Evolutionary conservation across 2,329 filamentous ascomycete species (phyloP).

Genomic region (Talaromyces albobiverticillius): DNA sequence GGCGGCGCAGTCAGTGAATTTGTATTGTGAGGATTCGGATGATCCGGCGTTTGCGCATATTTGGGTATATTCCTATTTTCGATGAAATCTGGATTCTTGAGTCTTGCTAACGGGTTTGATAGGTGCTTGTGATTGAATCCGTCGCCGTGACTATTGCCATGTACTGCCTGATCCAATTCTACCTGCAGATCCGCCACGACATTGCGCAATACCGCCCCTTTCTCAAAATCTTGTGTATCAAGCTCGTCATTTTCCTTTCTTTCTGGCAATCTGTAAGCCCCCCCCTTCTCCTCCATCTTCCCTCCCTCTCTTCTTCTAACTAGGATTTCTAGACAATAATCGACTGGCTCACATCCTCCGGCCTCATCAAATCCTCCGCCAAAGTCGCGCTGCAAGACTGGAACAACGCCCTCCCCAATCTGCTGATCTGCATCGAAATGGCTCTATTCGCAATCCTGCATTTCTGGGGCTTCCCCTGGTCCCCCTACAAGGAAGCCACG

Average conservation of each 20-base stretch:
- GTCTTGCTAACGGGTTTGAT: not conserved
- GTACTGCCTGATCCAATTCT: slow-evolving; percentile 86
- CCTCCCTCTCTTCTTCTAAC: slow-evolving; percentile 7
- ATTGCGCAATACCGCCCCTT: slow-evolving; percentile 69
- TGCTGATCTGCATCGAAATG: slow-evolving; percentile 83
- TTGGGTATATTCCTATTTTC: slow-evolving; percentile 58
- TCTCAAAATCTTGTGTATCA: slow-evolving; percentile 80
- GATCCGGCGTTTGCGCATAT: slow-evolving; percentile 75
- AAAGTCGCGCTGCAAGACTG: slow-evolving; percentile 70
- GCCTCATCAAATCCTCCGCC: slow-evolving; percentile 62
- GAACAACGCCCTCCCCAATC: slow-evolving; percentile 73
- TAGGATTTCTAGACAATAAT: slow-evolving; percentile 53
- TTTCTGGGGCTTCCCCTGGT: slow-evolving; percentile 76
- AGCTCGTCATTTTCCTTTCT: slow-evolving; percentile 85
- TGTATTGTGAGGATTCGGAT: slow-evolving; percentile 76
- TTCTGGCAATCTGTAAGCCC: slow-evolving; percentile 70
- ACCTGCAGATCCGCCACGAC: slow-evolving; percentile 68
- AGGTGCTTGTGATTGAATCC: slow-evolving; percentile 67
- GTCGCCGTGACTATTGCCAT: slow-evolving; percentile 75
- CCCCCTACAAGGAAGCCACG: slow-evolving; percentile 63
- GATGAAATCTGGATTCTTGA: not conserved
- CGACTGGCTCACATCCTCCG: slow-evolving; percentile 59
- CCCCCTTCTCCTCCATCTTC: not conserved
- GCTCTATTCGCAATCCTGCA: slow-evolving; percentile 75
- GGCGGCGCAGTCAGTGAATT: slow-evolving; percentile 63